Evolutionary conservation across 2,329 filamentous ascomycete genomes (phyloP).

Genomic region (Gnomoniopsis sp.): DNA sequence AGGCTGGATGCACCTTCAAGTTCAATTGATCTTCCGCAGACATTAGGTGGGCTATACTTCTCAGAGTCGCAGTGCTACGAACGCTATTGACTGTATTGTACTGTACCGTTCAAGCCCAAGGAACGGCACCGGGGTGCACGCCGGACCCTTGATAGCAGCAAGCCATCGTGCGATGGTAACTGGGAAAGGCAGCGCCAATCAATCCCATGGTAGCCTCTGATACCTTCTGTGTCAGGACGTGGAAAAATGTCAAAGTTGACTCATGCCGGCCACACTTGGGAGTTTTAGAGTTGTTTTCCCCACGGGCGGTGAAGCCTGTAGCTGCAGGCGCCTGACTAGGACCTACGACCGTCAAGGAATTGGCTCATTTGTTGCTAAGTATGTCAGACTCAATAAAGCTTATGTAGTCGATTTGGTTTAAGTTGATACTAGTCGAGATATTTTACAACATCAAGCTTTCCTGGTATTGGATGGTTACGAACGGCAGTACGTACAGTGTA

Average conservation of each 20-base stretch:
- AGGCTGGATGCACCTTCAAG: constrained; percentile 7
- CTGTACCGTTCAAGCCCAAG: no score
- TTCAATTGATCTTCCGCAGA: constrained; percentile 10
- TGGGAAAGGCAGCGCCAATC: neutral
- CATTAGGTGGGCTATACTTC: neutral
- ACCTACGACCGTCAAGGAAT: no score
- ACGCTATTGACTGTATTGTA: no score
- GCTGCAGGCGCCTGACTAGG: neutral
- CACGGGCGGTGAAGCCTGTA: constrained; percentile 5
- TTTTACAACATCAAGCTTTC: no score
- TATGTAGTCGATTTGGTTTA: no score
- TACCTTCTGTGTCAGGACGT: neutral
- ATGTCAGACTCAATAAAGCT: no score
- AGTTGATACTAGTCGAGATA: no score
- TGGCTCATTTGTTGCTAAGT: no score
- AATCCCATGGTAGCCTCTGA: no score
- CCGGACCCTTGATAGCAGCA: no score
- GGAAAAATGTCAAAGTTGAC: neutral
- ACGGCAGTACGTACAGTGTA: no score
- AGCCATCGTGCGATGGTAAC: neutral
- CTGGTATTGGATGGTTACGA: no score
- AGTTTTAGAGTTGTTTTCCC: constrained; percentile 9
- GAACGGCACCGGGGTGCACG: neutral
- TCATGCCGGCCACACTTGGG: constrained; percentile 7
- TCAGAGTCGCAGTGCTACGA: neutral